Percentiles rank a stretch among this genome's conserved stretches.
Evolutionary conservation across 2,329 filamentous ascomycete species (phyloP).

Genomic region (Colletotrichum coccodes): DNA sequence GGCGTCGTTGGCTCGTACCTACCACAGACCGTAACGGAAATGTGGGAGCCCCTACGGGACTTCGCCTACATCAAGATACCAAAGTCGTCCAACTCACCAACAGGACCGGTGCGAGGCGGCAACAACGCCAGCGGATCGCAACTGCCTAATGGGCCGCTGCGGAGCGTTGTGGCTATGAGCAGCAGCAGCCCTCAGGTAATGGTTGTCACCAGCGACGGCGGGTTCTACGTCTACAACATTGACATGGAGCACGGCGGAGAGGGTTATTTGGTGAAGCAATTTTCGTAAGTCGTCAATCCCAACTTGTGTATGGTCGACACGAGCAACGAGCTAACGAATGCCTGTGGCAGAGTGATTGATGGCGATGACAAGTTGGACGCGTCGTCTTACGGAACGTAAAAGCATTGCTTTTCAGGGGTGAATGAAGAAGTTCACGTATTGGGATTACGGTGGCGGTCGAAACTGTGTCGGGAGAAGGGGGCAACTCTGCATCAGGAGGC

Average conservation of each 20-base stretch:
- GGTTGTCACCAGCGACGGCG: slow-evolving; percentile 96
- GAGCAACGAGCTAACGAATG: not conserved
- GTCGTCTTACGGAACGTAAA: slow-evolving; percentile 53
- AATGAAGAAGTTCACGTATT: not conserved
- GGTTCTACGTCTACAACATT: slow-evolving; percentile 94
- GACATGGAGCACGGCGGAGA: slow-evolving; percentile 96
- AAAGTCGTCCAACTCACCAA: slow-evolving; percentile 56
- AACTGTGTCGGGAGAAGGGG: not conserved
- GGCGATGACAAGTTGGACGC: slow-evolving; percentile 64
- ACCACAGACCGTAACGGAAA: slow-evolving; percentile 92
- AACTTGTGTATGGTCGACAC: not conserved
- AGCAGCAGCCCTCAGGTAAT: slow-evolving; percentile 95
- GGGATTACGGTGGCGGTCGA: not conserved
- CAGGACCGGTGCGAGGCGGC: slow-evolving; percentile 27
- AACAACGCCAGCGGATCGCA: slow-evolving; percentile 28
- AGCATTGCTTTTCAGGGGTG: not conserved
- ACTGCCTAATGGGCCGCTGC: slow-evolving; percentile 62
- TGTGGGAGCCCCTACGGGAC: slow-evolving; percentile 95
- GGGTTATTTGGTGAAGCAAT: slow-evolving; percentile 89
- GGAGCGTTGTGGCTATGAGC: slow-evolving; percentile 97
- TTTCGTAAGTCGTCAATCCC: slow-evolving; percentile 73
- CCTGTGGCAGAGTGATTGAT: slow-evolving; percentile 58
- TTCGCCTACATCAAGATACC: slow-evolving; percentile 98
- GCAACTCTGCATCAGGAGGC: slow-evolving; percentile 21
- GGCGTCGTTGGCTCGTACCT: slow-evolving; percentile 92